Conservation (phyloP, 805 yeast species). For the Wickerhamomyces pijperi region DNA sequence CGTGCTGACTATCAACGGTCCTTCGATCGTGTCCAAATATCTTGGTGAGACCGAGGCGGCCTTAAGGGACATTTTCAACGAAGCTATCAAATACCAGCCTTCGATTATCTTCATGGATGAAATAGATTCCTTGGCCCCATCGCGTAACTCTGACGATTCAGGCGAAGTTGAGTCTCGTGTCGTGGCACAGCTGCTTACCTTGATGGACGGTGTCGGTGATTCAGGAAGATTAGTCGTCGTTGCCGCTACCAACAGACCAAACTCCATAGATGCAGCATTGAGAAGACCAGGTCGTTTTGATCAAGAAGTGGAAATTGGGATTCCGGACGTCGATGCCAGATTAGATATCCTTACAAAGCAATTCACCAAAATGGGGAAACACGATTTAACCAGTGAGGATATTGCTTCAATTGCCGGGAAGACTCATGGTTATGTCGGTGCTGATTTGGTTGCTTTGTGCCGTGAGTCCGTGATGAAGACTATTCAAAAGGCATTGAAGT, state of each 20-base stretch:
- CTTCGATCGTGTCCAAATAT: constrained; percentile 85
- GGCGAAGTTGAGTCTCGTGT: constrained; percentile 88
- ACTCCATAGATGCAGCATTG: constrained; percentile 56
- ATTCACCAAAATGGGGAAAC: constrained; percentile 39
- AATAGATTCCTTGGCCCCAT: constrained; percentile 85
- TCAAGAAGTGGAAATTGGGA: constrained; percentile 81
- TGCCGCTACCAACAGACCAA: constrained; percentile 69
- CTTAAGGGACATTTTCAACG: constrained; percentile 70
- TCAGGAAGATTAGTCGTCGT: constrained; percentile 54
- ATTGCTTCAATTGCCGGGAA: constrained; percentile 55
- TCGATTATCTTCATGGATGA: constrained; percentile 85
- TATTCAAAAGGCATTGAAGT: constrained; percentile 48
- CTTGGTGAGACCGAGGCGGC: constrained; percentile 89
- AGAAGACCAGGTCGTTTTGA: constrained; percentile 86
- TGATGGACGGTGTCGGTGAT: constrained; percentile 70
- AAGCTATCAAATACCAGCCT: constrained; percentile 82
- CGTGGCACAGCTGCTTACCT: constrained; percentile 75
- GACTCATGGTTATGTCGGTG: constrained; percentile 97
- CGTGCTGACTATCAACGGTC: constrained; percentile 77
- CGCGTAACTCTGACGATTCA: constrained; percentile 69
- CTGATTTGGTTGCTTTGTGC: constrained; percentile 80
- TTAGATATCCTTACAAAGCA: constrained; percentile 59
- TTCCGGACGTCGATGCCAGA: constrained; percentile 81
- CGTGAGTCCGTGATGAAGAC: constrained; percentile 84
- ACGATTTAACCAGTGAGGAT: constrained; percentile 40